Evolutionary conservation across 2,329 filamentous ascomycete species (phyloP).

Genomic region (Trichoderma polysporum): DNA sequence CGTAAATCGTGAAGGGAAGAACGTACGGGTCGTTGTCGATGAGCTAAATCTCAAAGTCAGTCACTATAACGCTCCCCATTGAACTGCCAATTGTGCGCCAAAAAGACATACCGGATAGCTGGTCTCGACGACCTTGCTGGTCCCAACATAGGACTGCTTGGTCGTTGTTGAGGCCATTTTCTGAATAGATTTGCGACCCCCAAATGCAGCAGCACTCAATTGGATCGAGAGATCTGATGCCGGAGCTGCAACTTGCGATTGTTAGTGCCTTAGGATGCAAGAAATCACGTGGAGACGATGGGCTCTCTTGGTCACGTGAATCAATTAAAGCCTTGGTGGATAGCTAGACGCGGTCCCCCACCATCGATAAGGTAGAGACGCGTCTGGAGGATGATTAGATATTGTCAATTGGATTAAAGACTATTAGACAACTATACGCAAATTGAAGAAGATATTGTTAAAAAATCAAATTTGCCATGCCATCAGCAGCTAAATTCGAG

Average conservation of each 20-base stretch:
- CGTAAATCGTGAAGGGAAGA: not conserved
- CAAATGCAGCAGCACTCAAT: slow-evolving; percentile 29
- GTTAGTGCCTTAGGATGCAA: slow-evolving; percentile 33
- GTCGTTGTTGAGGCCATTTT: slow-evolving; percentile 42
- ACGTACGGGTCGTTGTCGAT: slow-evolving; percentile 97
- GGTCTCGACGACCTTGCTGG: slow-evolving; percentile 73
- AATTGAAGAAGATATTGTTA: not conserved
- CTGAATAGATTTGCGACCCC: slow-evolving; percentile 28
- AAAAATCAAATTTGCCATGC: slow-evolving; percentile 22
- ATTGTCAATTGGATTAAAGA: not conserved
- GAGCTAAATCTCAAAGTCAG: slow-evolving; percentile 60
- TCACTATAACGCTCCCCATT: slow-evolving; percentile 20
- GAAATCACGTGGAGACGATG: slow-evolving; percentile 31
- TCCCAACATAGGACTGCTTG: slow-evolving; percentile 41
- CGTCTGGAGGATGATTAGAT: slow-evolving; percentile 13
- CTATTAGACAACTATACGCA: not conserved
- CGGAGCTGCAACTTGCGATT: slow-evolving; percentile 27
- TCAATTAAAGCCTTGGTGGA: not conserved
- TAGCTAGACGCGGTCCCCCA: slow-evolving; percentile 21
- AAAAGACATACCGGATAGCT: slow-evolving; percentile 75
- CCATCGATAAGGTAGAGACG: slow-evolving; percentile 15
- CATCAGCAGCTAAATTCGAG: slow-evolving; percentile 27
- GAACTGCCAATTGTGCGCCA: slow-evolving; percentile 26
- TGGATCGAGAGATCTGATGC: slow-evolving; percentile 30
- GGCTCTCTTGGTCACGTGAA: slow-evolving; percentile 1